Evolutionary conservation across 345 rosid genomes (phyloP), one percentile per base, ranked within the genome.

Genomic region (Boechera retrofracta): DNA sequence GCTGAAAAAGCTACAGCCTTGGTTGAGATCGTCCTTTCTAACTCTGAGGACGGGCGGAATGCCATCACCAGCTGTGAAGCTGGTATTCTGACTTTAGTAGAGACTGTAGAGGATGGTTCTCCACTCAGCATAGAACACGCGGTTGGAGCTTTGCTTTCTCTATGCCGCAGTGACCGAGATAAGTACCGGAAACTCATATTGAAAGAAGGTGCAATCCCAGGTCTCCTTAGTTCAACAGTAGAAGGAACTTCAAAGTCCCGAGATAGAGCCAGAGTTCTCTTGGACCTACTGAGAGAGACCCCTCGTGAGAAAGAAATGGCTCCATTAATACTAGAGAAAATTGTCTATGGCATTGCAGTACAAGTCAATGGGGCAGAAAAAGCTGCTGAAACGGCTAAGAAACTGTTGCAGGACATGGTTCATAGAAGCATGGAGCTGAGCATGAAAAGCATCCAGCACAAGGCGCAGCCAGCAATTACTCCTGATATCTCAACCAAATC

Each of bases 31-130:
- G 83, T 88, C 81, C 82, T 88, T 67, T 86, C 85, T 18, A 78
- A 80, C 33, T 85, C 89, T 16, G 90, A 90, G 76, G 96, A 90
- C 45, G 96, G 96, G 7, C 84, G 80, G 61, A 75, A 31, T 21
- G 93, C 96, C 32, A 85, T 90, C 70, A 80, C 82, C 11, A 55
- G 69, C 54, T 78, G 86, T 41, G 85, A 83, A 72, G 86, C 78
- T 67, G 93, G 91, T 79, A 88, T 90, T 67, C 80, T 90, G 64
- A 85, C 91, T 55, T 53, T 90, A 75, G 93, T 90, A 5, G 96
- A 87, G 83, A 88, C 91, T 6, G 80, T 90, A 29, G 96, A 90
- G 82, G 89, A 90, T 64, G 96, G 96, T 64, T 88, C 96, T 31
- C 89, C 78, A 71, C 52, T 83, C 39, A 90, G 92, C 74, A 83